Conservation (phyloP, 768 basidiomycete genomes). For the Dacryopinax primogenitus region DNA sequence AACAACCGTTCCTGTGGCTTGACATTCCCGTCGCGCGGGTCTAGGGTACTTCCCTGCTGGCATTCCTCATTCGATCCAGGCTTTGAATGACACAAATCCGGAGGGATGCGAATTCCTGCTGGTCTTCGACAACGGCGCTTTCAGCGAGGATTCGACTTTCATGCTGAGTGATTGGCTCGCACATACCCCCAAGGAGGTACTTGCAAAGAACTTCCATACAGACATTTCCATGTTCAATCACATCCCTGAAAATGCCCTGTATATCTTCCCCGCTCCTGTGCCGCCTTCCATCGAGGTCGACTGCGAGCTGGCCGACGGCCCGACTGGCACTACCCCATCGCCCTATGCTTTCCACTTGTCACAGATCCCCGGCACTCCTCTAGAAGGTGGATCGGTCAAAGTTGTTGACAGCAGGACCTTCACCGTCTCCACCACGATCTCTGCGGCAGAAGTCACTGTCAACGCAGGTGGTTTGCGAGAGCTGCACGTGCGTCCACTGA, state of each 20-base stretch:
- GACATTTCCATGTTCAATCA: slow-evolving; percentile 39
- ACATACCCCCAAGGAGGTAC: slow-evolving; percentile 45
- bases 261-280: slow-evolving; percentile 36
- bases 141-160: slow-evolving; percentile 49
- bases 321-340: slow-evolving; percentile 35
- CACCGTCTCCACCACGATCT: slow-evolving; percentile 39
- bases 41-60: slow-evolving; percentile 42
- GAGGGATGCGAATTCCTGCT: slow-evolving; percentile 45
- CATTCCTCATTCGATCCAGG: slow-evolving; percentile 46
- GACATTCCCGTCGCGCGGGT: too few relatives aligned
- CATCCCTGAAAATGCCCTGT: slow-evolving; percentile 42
- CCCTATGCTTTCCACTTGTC: slow-evolving; percentile 47
- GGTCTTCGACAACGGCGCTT: slow-evolving; percentile 42
- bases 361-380: slow-evolving; percentile 31
- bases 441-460: slow-evolving; percentile 45
- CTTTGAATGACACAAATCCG: slow-evolving; percentile 16
- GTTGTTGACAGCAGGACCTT: slow-evolving; percentile 47
- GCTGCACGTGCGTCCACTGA: slow-evolving; percentile 29
- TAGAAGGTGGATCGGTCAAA: slow-evolving; percentile 47
- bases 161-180: slow-evolving; percentile 51
- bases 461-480: slow-evolving; percentile 51
- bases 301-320: slow-evolving; percentile 15
- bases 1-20: not conserved
- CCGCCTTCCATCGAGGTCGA: slow-evolving; percentile 19
- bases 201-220: slow-evolving; percentile 53